Percentiles rank a stretch among this genome's conserved stretches.
Evolutionary conservation across 352 stramenopile genomes (phyloP).

Genomic region (Globisporangium takayamanum): DNA sequence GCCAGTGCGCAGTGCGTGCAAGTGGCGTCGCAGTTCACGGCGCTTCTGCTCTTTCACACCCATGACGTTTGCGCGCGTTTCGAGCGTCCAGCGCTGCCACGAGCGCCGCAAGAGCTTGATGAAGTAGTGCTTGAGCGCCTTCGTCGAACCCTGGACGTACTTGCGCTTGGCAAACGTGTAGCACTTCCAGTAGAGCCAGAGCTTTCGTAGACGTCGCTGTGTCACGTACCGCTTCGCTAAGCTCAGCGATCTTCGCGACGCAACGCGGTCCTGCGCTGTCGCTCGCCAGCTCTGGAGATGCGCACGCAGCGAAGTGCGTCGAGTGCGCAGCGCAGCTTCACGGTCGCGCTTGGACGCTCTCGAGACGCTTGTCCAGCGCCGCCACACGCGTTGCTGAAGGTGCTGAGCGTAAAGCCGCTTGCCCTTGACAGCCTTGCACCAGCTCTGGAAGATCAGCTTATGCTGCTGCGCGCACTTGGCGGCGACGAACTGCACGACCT

Average conservation of each 20-base stretch:
- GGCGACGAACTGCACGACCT: conserved; percentile 8
- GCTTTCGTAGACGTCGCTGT: conserved; percentile 47
- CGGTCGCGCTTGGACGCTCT: conserved; percentile 16
- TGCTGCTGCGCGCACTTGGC: conserved; percentile 3
- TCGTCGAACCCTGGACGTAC: conserved; percentile 61
- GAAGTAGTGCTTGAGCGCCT: conserved; percentile 75
- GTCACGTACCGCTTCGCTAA: conserved; percentile 59
- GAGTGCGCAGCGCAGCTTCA: conserved; percentile 15
- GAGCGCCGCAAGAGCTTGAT: conserved; percentile 49
- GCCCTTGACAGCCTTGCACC: conserved; percentile 23
- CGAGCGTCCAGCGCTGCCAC: conserved; percentile 44
- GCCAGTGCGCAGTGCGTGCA: conserved; percentile 37
- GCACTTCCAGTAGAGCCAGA: conserved; percentile 78
- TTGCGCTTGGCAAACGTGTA: conserved; percentile 61
- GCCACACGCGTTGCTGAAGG: conserved; percentile 29
- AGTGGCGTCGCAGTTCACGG: conserved; percentile 33
- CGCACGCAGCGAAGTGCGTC: conserved; percentile 16
- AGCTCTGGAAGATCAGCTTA: conserved; percentile 19
- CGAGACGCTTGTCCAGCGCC: conserved; percentile 23
- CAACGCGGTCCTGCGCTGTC: conserved; percentile 26
- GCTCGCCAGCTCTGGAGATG: conserved; percentile 40
- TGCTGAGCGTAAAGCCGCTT: conserved; percentile 14
- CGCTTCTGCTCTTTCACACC: conserved; percentile 42
- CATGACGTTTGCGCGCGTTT: conserved; percentile 34
- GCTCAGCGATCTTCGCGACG: conserved; percentile 34